These are phyloP conservation scores for Pseudoperonospora humuli DNA, from an alignment of 352 stramenopile genomes.

Conservation along the genomic window DNA sequence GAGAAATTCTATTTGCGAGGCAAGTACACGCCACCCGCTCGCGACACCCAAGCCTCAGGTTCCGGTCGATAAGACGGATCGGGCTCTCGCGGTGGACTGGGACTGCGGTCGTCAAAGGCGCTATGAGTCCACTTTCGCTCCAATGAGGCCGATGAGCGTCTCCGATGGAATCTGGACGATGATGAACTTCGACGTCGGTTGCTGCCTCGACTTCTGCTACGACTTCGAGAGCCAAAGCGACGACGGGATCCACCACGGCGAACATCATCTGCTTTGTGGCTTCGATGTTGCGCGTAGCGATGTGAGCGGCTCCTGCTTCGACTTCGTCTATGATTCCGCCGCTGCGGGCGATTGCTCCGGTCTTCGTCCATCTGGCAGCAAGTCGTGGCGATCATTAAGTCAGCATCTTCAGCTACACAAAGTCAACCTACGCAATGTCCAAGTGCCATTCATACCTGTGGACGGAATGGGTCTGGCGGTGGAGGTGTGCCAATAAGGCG, in stretches of 20 bases:
- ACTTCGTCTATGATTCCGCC: constrained; percentile 6
- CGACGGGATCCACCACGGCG: background rate
- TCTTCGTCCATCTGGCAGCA: constrained; percentile 36
- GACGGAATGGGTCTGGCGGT: constrained; percentile 51
- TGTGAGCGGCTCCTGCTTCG: constrained; percentile 13
- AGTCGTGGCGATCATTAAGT: constrained; percentile 1
- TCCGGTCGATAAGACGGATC: constrained; percentile 66
- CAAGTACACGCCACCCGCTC: constrained; percentile 73
- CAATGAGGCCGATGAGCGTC: constrained; percentile 21
- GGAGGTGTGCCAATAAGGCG: constrained; percentile 35
- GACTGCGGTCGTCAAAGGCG: constrained; percentile 64
- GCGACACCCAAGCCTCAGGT: constrained; percentile 62
- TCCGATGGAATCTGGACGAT: constrained; percentile 6
- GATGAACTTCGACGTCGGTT: constrained; percentile 19
- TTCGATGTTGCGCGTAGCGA: constrained; percentile 5
- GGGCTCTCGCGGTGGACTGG: constrained; percentile 48
- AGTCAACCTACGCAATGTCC: background rate
- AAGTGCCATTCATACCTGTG: constrained; percentile 34
- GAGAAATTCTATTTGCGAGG: constrained; percentile 29
- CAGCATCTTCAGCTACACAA: background rate
- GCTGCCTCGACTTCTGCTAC: constrained; percentile 20
- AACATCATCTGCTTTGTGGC: background rate
- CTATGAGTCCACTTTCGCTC: constrained; percentile 61
- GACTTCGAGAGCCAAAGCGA: constrained; percentile 10
- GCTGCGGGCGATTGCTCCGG: constrained; percentile 7